A percentile compares a stretch with the other conserved stretches of the same genome.
Evolutionary conservation across 371 early-diverging fungal species (phyloP).

Genomic region (Rhizomucor miehei): DNA sequence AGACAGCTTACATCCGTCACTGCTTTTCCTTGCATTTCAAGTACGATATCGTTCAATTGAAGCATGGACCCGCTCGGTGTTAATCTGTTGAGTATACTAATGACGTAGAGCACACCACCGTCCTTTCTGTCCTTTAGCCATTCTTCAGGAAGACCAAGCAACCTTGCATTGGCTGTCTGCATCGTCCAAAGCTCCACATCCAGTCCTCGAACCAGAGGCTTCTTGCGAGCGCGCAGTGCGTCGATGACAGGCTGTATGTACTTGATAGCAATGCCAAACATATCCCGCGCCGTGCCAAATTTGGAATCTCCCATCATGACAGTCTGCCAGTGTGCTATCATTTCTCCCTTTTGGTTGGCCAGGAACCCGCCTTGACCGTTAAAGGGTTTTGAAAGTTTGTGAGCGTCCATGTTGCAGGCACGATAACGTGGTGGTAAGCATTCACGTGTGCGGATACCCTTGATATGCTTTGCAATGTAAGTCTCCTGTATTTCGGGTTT

Average conservation of each 20-base stretch:
- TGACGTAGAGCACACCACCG: constrained; percentile 64
- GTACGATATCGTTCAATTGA: constrained; percentile 76
- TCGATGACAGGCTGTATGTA: constrained; percentile 34
- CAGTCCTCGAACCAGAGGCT: constrained; percentile 47
- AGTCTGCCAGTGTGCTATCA: constrained; percentile 77
- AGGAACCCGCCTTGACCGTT: constrained; percentile 69
- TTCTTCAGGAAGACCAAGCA: constrained; percentile 70
- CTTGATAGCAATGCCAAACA: constrained; percentile 54
- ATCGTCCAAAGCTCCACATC: constrained; percentile 79
- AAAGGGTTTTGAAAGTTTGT: constrained; percentile 66
- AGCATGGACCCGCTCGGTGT: constrained; percentile 58
- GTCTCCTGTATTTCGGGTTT: constrained; percentile 54
- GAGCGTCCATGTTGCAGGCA: constrained; percentile 73
- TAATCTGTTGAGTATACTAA: constrained; percentile 55
- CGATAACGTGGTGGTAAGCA: constrained; percentile 62
- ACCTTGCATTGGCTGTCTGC: constrained; percentile 73
- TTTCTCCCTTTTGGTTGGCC: constrained; percentile 62
- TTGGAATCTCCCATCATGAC: constrained; percentile 61
- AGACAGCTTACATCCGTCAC: constrained; percentile 66
- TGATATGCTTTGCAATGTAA: constrained; percentile 45
- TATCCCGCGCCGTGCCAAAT: constrained; percentile 28
- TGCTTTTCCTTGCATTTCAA: constrained; percentile 65
- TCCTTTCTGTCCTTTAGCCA: constrained; percentile 69
- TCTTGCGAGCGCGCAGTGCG: constrained; percentile 26
- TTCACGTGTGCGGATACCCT: constrained; percentile 59